A percentile compares a stretch with the other conserved stretches of the same genome.
Evolutionary conservation across 805 yeast species (phyloP).

Genomic region (Ogataea pini): DNA sequence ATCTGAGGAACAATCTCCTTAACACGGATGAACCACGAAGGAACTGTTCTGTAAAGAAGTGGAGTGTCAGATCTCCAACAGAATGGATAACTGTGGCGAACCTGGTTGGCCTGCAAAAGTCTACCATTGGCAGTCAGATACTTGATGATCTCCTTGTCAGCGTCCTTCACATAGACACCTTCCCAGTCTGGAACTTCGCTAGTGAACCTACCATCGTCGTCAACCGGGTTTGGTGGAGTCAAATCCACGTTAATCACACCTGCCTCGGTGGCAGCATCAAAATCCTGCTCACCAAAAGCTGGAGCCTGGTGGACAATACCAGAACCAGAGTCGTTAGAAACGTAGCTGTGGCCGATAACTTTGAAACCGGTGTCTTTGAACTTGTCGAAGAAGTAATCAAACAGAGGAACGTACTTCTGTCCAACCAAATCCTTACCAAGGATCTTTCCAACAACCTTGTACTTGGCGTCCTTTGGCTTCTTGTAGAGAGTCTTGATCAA

Average conservation of each 20-base stretch:
- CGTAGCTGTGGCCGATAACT: conserved; percentile 82
- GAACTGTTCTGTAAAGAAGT: conserved; percentile 90
- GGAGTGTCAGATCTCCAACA: conserved; percentile 99
- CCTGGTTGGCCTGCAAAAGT: conserved; percentile 73
- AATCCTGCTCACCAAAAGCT: conserved; percentile 99
- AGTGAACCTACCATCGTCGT: conserved; percentile 88
- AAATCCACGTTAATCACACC: conserved; percentile 73
- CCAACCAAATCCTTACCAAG: conserved; percentile 82
- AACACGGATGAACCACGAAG: conserved; percentile 97
- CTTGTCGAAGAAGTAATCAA: conserved; percentile 73
- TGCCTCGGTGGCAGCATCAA: conserved; percentile 69
- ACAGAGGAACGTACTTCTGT: conserved; percentile 77
- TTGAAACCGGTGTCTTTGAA: conserved; percentile 79
- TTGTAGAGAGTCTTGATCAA: conserved; percentile 84
- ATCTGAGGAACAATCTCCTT: conserved; percentile 85
- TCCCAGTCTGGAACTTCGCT: conserved; percentile 68
- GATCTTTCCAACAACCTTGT: conserved; percentile 75
- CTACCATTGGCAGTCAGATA: conserved; percentile 75
- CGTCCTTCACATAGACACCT: conserved; percentile 92
- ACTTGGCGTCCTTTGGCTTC: conserved; percentile 90
- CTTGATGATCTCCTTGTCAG: conserved; percentile 89
- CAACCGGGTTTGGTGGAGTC: conserved; percentile 90
- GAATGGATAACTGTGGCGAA: conserved; percentile 96
- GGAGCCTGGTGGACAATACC: conserved; percentile 99
- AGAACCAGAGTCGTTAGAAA: conserved; percentile 93